Evolutionary conservation across 2,329 filamentous ascomycete genomes (phyloP), one percentile per base, ranked within the genome.

Genomic region (Colletotrichum musicola): DNA sequence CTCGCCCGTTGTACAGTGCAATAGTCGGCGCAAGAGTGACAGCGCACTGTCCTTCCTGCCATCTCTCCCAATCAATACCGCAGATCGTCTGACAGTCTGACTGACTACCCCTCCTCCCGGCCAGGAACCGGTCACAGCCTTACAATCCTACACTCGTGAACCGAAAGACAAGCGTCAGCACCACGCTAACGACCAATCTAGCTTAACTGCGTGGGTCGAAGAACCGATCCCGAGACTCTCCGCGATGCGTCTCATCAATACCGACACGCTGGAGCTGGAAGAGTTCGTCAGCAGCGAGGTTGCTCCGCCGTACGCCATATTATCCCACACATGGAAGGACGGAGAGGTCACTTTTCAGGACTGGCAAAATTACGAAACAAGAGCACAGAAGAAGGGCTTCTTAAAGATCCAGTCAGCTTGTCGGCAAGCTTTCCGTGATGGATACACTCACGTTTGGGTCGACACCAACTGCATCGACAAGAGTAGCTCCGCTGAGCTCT

Each of bases 291-390:
- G 44, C 12, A 20, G 18, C 30, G 25, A 20, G 3, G 16, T 25
- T 4, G 3, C 25, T 2, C 55, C 55, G 5, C 40, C 40, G 6
- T 70, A 72, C 30, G 68, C 68, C 12, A 72, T 72, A 14, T 50
- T 72, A 1, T 68, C 64, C 6, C 70, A 72, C 7, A 66, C 68
- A 2, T 71, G 71, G 65, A 22, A 40, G 4, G 25, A 61, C 3
- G 65, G 44, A 6, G 71, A 72, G 27, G 57, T 68, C 7, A 49
- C 44, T 1, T 62, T 71, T 4, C 47, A 55, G 6, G 62, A 72
- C 18, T 62, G 65, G 59, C 30, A 35, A 3, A 10, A 18, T 3
- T 9, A 0, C 2, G 12, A n/a, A 4, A 0, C 0, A 14, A 35
- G 44, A 16, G 5, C 0, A 1, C 6, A 9, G 4, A 67, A 63